Percentiles rank a stretch among this genome's conserved stretches.
phyloP scores from a whole-genome alignment of 2,329 filamentous ascomycete genomes.

The Fusarium cicatricum region DNA sequence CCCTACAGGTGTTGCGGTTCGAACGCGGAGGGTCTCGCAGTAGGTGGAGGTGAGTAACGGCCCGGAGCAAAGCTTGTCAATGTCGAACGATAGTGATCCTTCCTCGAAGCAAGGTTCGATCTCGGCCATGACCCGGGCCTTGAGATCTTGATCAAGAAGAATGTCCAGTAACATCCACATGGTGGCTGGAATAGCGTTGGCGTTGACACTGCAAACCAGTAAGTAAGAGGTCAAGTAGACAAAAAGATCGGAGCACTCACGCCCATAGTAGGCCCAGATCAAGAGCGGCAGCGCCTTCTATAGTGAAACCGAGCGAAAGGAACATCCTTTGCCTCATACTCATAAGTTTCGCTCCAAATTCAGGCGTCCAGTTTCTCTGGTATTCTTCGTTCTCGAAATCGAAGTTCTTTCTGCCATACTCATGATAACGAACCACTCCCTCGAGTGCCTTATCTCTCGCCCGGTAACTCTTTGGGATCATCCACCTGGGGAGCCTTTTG shows the following conservation, averaged over 20 bases:
- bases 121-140: constrained; percentile 16
- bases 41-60: constrained; percentile 49
- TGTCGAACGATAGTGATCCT: constrained; percentile 20
- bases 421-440: constrained; percentile 22
- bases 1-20: constrained; percentile 30
- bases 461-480: constrained; percentile 25
- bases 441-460: constrained; percentile 22
- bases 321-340: constrained; percentile 35
- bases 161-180: constrained; percentile 35
- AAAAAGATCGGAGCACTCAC: constrained; percentile 4
- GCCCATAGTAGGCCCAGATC: constrained; percentile 38
- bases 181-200: constrained; percentile 34
- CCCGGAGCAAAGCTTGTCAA: constrained; percentile 27
- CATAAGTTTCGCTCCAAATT: constrained; percentile 40
- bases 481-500: constrained; percentile 27
- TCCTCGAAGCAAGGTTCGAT: constrained; percentile 19
- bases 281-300: constrained; percentile 24
- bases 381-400: constrained; percentile 10
- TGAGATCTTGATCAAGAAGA: constrained; percentile 18
- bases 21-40: constrained; percentile 46
- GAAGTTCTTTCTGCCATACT: constrained; percentile 7
- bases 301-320: constrained; percentile 14
- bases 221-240: accelerated
- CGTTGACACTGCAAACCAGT: constrained; percentile 1
- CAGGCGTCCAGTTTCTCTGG: constrained; percentile 31